Evolutionary conservation across 495 filamentous ascomycete genomes (phyloP).

Genomic region (Patellaria atrata): DNA sequence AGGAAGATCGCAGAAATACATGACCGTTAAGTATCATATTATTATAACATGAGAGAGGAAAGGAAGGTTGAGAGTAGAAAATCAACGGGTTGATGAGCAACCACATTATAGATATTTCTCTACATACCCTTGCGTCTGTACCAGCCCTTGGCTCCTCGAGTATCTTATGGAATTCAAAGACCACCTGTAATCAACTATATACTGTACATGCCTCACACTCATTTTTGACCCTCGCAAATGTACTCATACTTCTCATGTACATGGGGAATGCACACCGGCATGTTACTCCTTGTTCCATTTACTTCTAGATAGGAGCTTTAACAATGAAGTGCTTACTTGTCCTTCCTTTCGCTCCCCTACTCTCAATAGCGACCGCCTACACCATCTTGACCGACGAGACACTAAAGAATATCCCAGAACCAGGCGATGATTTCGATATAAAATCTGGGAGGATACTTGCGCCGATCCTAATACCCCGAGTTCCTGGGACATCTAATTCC

Average conservation of each 20-base stretch:
- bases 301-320: not conserved
- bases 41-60: too few relatives aligned
- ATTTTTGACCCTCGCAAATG: not conserved
- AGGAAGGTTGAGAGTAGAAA: too few relatives aligned
- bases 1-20: too few relatives aligned
- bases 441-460: slow-evolving; percentile 58
- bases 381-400: slow-evolving; percentile 57
- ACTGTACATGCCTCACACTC: too few relatives aligned
- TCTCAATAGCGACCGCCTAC: slow-evolving; percentile 42
- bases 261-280: not conserved
- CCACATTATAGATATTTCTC: too few relatives aligned
- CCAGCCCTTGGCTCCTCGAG: too few relatives aligned
- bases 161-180: too few relatives aligned
- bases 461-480: slow-evolving; percentile 79
- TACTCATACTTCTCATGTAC: not conserved
- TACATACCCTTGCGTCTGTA: too few relatives aligned
- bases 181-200: not conserved
- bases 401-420: slow-evolving; percentile 49
- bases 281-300: not conserved
- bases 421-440: slow-evolving; percentile 69
- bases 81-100: too few relatives aligned
- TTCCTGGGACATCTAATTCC: slow-evolving; percentile 74
- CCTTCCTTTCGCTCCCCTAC: slow-evolving; percentile 24
- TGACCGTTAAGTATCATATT: too few relatives aligned
- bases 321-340: not conserved